Evolutionary conservation across 495 filamentous ascomycete genomes (phyloP).

Genomic region (Aspergillus wentii): DNA sequence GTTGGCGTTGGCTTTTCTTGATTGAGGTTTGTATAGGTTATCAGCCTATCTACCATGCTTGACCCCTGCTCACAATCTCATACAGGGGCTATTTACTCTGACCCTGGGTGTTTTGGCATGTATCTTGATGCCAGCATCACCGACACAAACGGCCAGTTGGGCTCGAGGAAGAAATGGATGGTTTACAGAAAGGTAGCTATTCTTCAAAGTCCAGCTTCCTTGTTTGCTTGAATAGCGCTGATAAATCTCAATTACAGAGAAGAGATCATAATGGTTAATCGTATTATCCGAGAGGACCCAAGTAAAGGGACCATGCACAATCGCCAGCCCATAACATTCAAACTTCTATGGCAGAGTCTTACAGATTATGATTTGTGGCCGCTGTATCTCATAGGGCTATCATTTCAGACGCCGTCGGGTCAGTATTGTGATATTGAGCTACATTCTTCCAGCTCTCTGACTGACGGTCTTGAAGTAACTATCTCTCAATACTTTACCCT

Average conservation of each 20-base stretch:
- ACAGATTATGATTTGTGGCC: conserved; percentile 52
- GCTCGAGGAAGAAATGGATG: conserved; percentile 62
- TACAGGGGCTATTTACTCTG: conserved; percentile 35
- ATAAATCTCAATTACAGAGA: no score
- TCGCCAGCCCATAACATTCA: conserved; percentile 43
- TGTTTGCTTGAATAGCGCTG: no score
- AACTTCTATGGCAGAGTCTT: conserved; percentile 43
- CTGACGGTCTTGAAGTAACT: conserved; percentile 31
- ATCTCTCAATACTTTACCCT: conserved; percentile 56
- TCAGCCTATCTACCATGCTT: no score
- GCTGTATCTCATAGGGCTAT: conserved; percentile 51
- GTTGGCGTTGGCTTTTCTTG: conserved; percentile 34
- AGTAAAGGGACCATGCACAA: conserved; percentile 65
- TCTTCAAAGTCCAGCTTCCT: no score
- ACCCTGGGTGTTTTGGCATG: conserved; percentile 53
- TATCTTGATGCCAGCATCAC: conserved; percentile 56
- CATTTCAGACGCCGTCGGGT: conserved; percentile 51
- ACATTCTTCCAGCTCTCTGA: no score
- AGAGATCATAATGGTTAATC: conserved; percentile 66
- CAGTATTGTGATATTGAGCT: no score
- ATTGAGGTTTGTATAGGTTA: no score
- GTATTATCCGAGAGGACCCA: conserved; percentile 69
- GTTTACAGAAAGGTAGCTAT: conserved; percentile 55
- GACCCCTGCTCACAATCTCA: no score
- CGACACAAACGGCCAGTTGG: conserved; percentile 56